Percentiles rank a stretch among this genome's conserved stretches.
These are phyloP conservation scores for Fusarium praegraminearum DNA, from an alignment of 2,329 filamentous ascomycete species.

Conservation along the genomic window DNA sequence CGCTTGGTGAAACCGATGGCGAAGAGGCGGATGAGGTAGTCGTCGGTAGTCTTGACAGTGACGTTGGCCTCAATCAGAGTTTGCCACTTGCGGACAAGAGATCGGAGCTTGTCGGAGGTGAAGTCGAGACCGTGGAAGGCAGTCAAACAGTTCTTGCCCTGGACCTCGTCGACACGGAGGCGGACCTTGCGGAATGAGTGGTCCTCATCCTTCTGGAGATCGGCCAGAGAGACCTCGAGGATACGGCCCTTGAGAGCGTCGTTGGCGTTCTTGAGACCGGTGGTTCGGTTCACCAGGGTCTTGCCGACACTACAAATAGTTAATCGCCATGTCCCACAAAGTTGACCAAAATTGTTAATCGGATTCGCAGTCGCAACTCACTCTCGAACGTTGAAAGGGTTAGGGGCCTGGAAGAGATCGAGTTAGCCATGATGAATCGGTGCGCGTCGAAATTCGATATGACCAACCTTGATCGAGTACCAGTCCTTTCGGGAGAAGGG, in stretches of 20 bases:
- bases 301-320: constrained; percentile 86
- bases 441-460: not conserved
- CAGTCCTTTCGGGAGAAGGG: constrained; percentile 99
- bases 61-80: constrained; percentile 99
- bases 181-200: constrained; percentile 99
- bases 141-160: constrained; percentile 99
- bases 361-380: constrained; percentile 67
- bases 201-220: constrained; percentile 99
- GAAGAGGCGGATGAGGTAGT: constrained; percentile 99
- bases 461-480: constrained; percentile 90
- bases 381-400: constrained; percentile 96
- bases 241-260: constrained; percentile 98
- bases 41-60: constrained; percentile 99
- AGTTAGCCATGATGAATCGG: constrained; percentile 37
- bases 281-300: constrained; percentile 99
- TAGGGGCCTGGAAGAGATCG: constrained; percentile 75
- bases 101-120: constrained; percentile 99
- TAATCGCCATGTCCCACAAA: constrained; percentile 35
- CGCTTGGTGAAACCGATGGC: constrained; percentile 99
- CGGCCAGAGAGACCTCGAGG: constrained; percentile 98
- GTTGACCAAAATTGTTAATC: constrained; percentile 9
- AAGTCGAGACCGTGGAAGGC: constrained; percentile 99
- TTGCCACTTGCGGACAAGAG: constrained; percentile 99
- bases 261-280: constrained; percentile 99
- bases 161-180: constrained; percentile 97